phyloP scores from a whole-genome alignment of 495 filamentous ascomycete species.

The Penicillium alfredii region DNA sequence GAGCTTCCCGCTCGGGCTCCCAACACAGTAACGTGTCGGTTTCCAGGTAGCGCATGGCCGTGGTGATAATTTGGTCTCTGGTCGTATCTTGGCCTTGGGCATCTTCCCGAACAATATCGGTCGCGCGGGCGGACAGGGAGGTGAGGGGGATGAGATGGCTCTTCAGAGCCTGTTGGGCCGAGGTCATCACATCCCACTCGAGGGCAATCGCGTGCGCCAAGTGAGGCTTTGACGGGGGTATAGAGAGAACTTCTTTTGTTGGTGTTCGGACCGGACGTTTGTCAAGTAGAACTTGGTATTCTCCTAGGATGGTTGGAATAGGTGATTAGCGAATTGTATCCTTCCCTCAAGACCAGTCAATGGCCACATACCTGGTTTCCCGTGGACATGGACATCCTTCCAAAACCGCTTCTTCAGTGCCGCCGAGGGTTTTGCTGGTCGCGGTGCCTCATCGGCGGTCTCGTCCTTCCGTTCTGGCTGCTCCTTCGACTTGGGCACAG shows the following conservation, averaged over 20 bases:
- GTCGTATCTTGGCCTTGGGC: constrained; percentile 37
- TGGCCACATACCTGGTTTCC: constrained; percentile 44
- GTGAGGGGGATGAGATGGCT: constrained; percentile 88
- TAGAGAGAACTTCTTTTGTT: constrained; percentile 58
- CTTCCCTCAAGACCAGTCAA: neutral
- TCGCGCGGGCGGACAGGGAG: constrained; percentile 69
- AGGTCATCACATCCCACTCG: constrained; percentile 85
- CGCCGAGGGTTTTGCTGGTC: constrained; percentile 30
- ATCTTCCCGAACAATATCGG: constrained; percentile 69
- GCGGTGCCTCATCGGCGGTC: constrained; percentile 44
- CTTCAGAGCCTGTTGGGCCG: constrained; percentile 68
- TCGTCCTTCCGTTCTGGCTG: constrained; percentile 45
- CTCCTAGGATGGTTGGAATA: constrained; percentile 34
- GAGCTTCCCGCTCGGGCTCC: constrained; percentile 55
- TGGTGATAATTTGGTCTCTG: constrained; percentile 55
- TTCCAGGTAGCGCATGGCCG: constrained; percentile 76
- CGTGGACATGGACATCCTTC: constrained; percentile 67
- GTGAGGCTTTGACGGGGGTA: constrained; percentile 70
- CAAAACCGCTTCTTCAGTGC: constrained; percentile 70
- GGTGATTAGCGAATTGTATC: constrained; percentile 1
- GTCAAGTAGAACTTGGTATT: constrained; percentile 72
- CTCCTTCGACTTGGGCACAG: constrained; percentile 52
- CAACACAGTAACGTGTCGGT: constrained; percentile 95
- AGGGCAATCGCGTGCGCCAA: constrained; percentile 82
- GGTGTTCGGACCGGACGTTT: constrained; percentile 71